Base-by-base conservation (phyloP, 495 filamentous ascomycete genomes). In the Talaromyces proteolyticus region DNA sequence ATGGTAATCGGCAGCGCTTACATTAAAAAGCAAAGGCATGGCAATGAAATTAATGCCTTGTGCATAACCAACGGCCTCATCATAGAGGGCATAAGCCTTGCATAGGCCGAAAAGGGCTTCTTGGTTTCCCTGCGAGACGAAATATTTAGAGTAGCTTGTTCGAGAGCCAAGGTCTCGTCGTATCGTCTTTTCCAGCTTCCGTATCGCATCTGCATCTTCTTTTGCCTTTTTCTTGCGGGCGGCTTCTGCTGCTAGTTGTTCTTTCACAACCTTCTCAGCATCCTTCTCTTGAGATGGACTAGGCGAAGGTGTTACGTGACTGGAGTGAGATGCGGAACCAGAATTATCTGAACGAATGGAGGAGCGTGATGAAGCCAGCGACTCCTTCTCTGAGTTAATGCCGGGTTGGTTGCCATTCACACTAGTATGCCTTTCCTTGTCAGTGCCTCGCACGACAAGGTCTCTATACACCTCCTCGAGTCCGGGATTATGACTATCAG, bases 1-100 rank as follows among this genome's bases (percentile, higher is more conserved):
- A 40, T 18, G 18, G 24, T 20, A 25, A 34, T 19, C 22, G 37
- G 34, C 3, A 24, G 21, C 25, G 65, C 84, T 78, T 71, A 89
- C 88, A 62, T 96, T 97, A 66, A 99, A 95, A 4, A 99, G 76
- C 24, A 99, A 65, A n/a, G 94, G 93, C 87, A 96, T 97, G 16
- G 86, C 87, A 46, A 99, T 82, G 60, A 99, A 99, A 54, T 96
- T 99, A 87, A 99, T 97, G 52, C 93, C 93, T 63, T 99, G 93
- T 5, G 93, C 93, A 69, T 99, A 99, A 14, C 93, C 91, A 7
- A 99, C 92, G 7, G 75, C 84, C 50, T 95, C 89, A 65, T 99
- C 93, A 57, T 91, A 96, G 37, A 99, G 72, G 1, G 93, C 93
- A 66, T 99, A 99, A 12, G 94, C 92, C 69, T 99, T 99, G 65